Evolutionary conservation across 257 asterid species (phyloP).

Genomic region (Nicotiana otophora): DNA sequence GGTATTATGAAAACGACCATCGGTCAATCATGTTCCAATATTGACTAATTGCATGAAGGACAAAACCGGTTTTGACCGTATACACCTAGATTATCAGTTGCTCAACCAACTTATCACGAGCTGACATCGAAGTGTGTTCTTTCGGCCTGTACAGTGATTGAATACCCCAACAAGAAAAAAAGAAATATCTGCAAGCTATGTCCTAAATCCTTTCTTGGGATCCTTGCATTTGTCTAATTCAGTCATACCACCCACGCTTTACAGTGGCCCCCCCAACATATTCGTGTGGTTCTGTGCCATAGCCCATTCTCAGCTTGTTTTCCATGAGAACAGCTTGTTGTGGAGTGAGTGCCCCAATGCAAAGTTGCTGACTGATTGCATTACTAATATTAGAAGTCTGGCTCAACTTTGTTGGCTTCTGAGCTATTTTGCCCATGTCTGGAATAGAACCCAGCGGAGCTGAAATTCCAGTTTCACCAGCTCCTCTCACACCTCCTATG

Average conservation of each 20-base stretch:
- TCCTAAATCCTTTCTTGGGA: conserved; percentile 12
- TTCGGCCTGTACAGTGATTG: not conserved
- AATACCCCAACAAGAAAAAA: not conserved
- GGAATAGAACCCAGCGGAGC: conserved; percentile 60
- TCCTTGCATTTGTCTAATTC: conserved; percentile 62
- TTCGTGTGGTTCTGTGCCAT: conserved; percentile 37
- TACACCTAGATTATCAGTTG: not conserved
- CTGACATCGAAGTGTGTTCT: not conserved
- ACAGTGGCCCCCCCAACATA: conserved; percentile 47
- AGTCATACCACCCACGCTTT: conserved; percentile 44
- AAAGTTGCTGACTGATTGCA: conserved; percentile 33
- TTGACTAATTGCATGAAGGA: too few relatives aligned
- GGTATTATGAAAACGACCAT: too few relatives aligned
- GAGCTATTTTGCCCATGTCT: conserved; percentile 58
- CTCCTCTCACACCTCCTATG: conserved; percentile 67
- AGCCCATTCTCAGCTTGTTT: conserved; percentile 31
- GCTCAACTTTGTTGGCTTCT: conserved; percentile 47
- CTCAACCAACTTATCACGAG: not conserved
- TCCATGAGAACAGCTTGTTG: conserved; percentile 39
- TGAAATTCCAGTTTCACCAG: conserved; percentile 61
- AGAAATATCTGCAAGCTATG: not conserved
- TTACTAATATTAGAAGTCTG: conserved; percentile 52
- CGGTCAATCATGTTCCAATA: too few relatives aligned
- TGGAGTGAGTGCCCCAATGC: conserved; percentile 41
- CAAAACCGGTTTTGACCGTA: too few relatives aligned